These are phyloP conservation scores for Daldinia vernicosa DNA, from an alignment of 495 filamentous ascomycete genomes.

Conservation along the genomic window DNA sequence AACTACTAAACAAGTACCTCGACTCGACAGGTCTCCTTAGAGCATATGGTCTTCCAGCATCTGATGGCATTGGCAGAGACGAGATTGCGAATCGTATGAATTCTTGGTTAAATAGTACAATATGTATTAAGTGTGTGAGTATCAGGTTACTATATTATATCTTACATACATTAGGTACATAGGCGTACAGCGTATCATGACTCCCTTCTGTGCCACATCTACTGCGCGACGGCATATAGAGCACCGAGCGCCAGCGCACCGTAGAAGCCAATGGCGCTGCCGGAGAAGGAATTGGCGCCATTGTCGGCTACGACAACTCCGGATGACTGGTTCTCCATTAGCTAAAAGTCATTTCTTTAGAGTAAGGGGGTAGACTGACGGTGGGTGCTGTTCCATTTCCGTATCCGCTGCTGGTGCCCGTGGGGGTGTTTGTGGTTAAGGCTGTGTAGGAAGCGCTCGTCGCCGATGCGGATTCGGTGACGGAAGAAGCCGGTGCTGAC, in stretches of 20 bases:
- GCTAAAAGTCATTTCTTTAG: background rate
- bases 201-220: background rate
- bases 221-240: constrained; percentile 31
- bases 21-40: no score
- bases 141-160: background rate
- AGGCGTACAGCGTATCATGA: background rate
- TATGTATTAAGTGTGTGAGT: background rate
- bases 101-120: background rate
- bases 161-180: background rate
- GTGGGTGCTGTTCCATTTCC: constrained; percentile 36
- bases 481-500: background rate
- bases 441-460: background rate
- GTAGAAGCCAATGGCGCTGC: constrained; percentile 33
- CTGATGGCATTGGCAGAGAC: background rate
- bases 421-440: constrained; percentile 4
- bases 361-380: background rate
- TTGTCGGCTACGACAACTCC: constrained; percentile 14
- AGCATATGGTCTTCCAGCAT: background rate
- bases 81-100: background rate
- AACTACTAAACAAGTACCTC: background rate
- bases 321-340: constrained; percentile 27
- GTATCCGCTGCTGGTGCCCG: constrained; percentile 26
- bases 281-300: constrained; percentile 23
- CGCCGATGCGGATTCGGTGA: background rate
- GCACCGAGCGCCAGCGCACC: constrained; percentile 38